A percentile compares a stretch with the other conserved stretches of the same genome.
Evolutionary conservation across 2,329 filamentous ascomycete species (phyloP).

Genomic region (Orbilia oligospora): DNA sequence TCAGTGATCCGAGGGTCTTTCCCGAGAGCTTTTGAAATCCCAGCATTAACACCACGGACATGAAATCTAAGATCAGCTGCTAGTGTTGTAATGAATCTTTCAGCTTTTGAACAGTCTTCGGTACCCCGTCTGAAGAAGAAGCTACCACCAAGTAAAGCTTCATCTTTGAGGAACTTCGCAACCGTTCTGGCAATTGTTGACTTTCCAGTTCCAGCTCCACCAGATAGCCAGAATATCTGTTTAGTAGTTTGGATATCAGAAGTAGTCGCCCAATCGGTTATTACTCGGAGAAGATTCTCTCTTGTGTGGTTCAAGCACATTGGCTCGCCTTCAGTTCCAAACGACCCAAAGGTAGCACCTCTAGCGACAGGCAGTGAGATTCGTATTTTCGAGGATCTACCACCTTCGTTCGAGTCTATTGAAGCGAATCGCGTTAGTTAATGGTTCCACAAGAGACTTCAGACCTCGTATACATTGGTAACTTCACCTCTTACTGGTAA

Average conservation of each 20-base stretch:
- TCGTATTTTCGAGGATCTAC: not conserved
- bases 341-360: constrained; percentile 55
- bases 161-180: not conserved
- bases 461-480: no score
- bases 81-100: constrained; percentile 10
- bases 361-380: constrained; percentile 28
- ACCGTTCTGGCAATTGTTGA: constrained; percentile 37
- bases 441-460: not conserved
- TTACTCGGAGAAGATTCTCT: constrained; percentile 54
- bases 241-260: not conserved
- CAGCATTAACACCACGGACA: not conserved
- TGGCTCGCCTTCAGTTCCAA: constrained; percentile 55
- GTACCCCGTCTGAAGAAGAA: constrained; percentile 35
- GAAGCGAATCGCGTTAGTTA: not conserved
- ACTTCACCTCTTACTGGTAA: constrained; percentile 3
- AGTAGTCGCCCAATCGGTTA: not conserved
- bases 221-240: constrained; percentile 66
- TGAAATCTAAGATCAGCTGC: not conserved
- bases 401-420: not conserved
- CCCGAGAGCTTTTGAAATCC: not conserved
- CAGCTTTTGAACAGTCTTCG: not conserved
- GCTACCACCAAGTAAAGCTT: constrained; percentile 22
- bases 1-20: not conserved
- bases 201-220: constrained; percentile 65
- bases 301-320: constrained; percentile 62